These are phyloP conservation scores for Geotrichum fermentans DNA, from an alignment of 1,139 yeast genomes.

Conservation along the genomic window DNA sequence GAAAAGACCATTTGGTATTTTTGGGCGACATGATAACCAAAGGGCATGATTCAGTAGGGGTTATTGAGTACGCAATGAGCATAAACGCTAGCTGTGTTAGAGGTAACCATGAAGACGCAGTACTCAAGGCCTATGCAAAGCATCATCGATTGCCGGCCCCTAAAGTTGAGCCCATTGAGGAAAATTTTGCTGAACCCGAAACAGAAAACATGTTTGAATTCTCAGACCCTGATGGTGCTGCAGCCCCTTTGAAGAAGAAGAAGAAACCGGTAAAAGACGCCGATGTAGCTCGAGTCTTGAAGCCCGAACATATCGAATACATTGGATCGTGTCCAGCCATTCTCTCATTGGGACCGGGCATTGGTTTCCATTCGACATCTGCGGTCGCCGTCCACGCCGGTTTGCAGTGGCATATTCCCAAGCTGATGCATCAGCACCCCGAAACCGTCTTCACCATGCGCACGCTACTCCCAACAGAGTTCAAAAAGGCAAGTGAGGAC, in stretches of 20 bases:
- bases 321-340: slow-evolving; percentile 60
- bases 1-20: slow-evolving; percentile 57
- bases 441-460: slow-evolving; percentile 59
- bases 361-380: slow-evolving; percentile 44
- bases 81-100: slow-evolving; percentile 62
- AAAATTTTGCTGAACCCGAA: background rate
- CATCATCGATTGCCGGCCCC: slow-evolving; percentile 47
- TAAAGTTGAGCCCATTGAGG: slow-evolving; percentile 23
- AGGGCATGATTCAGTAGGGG: slow-evolving; percentile 71
- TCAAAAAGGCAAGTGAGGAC: slow-evolving; percentile 49
- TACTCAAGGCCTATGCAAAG: slow-evolving; percentile 55
- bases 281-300: slow-evolving; percentile 53
- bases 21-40: slow-evolving; percentile 84
- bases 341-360: slow-evolving; percentile 51
- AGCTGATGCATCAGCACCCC: slow-evolving; percentile 57
- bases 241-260: background rate
- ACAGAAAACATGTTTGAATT: background rate
- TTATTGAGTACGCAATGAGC: slow-evolving; percentile 58
- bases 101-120: slow-evolving; percentile 82
- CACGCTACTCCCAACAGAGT: slow-evolving; percentile 54
- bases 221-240: background rate
- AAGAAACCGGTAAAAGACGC: slow-evolving; percentile 43
- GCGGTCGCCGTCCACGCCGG: slow-evolving; percentile 83
- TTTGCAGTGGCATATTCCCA: slow-evolving; percentile 53
- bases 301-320: slow-evolving; percentile 57